A percentile compares a stretch with the other conserved stretches of the same genome.
These are phyloP conservation scores for Euryodendron excelsum DNA, from an alignment of 148 eudicot genomes.

Conservation along the genomic window DNA sequence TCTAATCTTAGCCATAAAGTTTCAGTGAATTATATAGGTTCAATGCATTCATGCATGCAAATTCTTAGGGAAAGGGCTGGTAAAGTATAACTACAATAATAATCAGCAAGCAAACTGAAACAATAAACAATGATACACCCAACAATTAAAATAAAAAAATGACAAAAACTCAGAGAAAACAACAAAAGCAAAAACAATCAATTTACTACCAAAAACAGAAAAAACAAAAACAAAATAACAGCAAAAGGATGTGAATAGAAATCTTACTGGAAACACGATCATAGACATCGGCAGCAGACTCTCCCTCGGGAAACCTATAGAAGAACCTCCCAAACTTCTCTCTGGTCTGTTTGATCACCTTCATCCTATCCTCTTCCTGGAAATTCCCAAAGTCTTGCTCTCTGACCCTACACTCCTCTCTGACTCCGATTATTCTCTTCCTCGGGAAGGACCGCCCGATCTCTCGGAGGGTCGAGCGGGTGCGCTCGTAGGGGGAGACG, in stretches of 20 bases:
- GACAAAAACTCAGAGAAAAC: no score
- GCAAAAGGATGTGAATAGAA: background rate
- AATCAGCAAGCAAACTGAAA: background rate
- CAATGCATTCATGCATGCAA: no score
- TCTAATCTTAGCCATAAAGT: no score
- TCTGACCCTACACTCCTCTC: constrained; percentile 83
- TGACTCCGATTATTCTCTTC: constrained; percentile 54
- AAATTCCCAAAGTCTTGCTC: constrained; percentile 98
- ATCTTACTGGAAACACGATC: constrained; percentile 91
- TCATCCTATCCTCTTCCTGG: constrained; percentile 75
- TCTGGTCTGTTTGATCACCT: constrained; percentile 53
- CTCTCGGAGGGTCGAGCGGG: constrained; percentile 69
- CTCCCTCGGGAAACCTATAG: constrained; percentile 91
- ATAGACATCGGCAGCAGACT: constrained; percentile 90
- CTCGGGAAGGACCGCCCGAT: constrained; percentile 66
- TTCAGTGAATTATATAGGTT: no score
- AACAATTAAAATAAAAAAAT: background rate
- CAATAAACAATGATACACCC: background rate
- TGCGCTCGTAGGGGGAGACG: constrained; percentile 75
- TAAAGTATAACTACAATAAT: no score
- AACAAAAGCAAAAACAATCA: no score
- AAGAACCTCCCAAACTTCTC: constrained; percentile 78
- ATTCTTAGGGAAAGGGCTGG: no score
- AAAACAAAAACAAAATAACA: no score
- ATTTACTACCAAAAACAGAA: no score